Base-by-base conservation (phyloP, 2,329 filamentous ascomycete genomes). In the Raffaelea albimanens region DNA sequence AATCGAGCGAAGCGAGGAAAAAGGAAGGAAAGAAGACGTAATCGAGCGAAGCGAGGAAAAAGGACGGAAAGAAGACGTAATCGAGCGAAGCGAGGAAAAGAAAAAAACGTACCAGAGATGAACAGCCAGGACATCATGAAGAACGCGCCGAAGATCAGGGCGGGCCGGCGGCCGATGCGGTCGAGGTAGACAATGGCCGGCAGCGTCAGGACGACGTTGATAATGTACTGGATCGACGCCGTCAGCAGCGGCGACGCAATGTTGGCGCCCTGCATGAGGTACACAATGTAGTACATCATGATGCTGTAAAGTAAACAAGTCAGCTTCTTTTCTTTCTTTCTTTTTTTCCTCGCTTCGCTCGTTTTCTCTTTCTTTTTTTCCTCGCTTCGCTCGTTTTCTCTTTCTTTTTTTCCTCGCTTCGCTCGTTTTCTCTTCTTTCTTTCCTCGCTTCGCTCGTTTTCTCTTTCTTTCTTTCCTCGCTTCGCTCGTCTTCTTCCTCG, bases 51-150 rank as follows among this genome's bases (percentile, higher is more conserved):
- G n/a, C n/a, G n/a, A n/a, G n/a, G n/a, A n/a, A n/a, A n/a, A n/a
- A n/a, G n/a, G n/a, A n/a, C n/a, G n/a, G n/a, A n/a, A n/a, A n/a
- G n/a, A n/a, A n/a, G n/a, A n/a, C n/a, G n/a, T n/a, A n/a, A n/a
- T n/a, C n/a, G n/a, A n/a, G n/a, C n/a, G n/a, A 23, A 43, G 29
- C 10, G n/a, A 4, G 36, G 13, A 33, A 21, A n/a, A 10, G 4
- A 38, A 34, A 19, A 14, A n/a, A 44, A 49, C 55, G 40, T 52
- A 61, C 78, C 80, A 33, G 77, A 79, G 52, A 78, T 72, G 58
- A 82, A 82, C 46, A 85, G 66, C 66, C 75, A 82, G 5, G 69
- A 69, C 61, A 75, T 76, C 75, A 80, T 80, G 42, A 73, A 58
- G 53, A 79, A 73, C 3, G 75, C 70, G 2, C 78, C 78, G 18